Percentiles rank a stretch among this genome's conserved stretches.
Evolutionary conservation across 139 green algal species (phyloP).

Genomic region (Auxenochlorella protothecoides): DNA sequence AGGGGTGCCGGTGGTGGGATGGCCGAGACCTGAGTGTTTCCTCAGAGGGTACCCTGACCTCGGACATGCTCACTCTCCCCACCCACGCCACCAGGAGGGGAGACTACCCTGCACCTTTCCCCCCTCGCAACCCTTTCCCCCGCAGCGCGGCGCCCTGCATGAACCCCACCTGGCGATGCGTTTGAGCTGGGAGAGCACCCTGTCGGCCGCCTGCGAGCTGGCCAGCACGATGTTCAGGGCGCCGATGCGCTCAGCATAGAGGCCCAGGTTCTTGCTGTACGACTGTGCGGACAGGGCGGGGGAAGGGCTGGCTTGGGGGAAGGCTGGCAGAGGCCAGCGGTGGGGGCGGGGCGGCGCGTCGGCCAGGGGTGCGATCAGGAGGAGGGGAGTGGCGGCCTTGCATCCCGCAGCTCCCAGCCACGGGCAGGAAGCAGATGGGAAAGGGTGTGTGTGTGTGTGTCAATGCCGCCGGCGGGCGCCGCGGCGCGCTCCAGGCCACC

Average conservation of each 20-base stretch:
- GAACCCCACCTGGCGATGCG: slow-evolving; percentile 50
- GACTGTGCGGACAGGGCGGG: slow-evolving; percentile 19
- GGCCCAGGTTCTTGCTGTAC: slow-evolving; percentile 96
- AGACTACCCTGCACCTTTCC: too few relatives aligned
- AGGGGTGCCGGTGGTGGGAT: too few relatives aligned
- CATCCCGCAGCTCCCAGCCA: not conserved
- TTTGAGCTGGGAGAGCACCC: slow-evolving; percentile 87
- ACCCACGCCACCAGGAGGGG: too few relatives aligned
- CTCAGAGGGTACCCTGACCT: too few relatives aligned
- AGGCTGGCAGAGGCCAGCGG: not conserved
- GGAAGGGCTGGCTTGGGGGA: not conserved
- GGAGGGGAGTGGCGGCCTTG: not conserved
- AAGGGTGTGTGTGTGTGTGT: not conserved
- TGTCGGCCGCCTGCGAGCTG: slow-evolving; percentile 46
- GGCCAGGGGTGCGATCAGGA: not conserved
- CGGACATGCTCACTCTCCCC: too few relatives aligned
- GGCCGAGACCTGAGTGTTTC: too few relatives aligned
- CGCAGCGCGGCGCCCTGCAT: not conserved
- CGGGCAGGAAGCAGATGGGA: not conserved
- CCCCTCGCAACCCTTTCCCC: not conserved
- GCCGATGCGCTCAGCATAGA: slow-evolving; percentile 95
- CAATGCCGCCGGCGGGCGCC: too few relatives aligned
- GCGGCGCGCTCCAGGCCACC: not conserved
- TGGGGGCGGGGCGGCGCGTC: not conserved
- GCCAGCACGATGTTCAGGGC: slow-evolving; percentile 74